These are phyloP conservation scores for Phytophthora fragariae DNA, from an alignment of 352 stramenopile species.

Conservation along the genomic window DNA sequence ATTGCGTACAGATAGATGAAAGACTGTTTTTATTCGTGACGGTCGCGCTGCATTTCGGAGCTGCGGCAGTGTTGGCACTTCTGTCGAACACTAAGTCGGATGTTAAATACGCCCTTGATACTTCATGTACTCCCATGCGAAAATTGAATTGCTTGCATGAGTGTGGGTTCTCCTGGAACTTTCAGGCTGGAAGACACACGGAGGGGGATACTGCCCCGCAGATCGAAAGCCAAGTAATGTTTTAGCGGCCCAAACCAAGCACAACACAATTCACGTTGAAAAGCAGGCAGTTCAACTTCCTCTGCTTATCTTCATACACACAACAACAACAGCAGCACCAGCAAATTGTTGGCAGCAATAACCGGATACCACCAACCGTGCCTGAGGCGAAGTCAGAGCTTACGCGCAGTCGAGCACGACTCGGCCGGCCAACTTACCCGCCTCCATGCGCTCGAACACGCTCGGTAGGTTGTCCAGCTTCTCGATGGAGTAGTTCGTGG, in stretches of 20 bases:
- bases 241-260: not conserved
- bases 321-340: not conserved
- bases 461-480: slow-evolving; percentile 42
- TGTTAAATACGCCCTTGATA: not conserved
- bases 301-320: not conserved
- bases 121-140: not conserved
- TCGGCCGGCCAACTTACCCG: slow-evolving; percentile 47
- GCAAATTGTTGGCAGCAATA: not conserved
- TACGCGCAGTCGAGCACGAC: slow-evolving; percentile 64
- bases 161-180: slow-evolving; percentile 16
- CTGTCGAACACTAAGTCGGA: slow-evolving; percentile 20
- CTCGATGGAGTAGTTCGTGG: slow-evolving; percentile 49
- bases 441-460: slow-evolving; percentile 58
- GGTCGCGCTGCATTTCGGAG: slow-evolving; percentile 48
- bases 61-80: slow-evolving; percentile 37
- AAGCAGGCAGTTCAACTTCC: not conserved
- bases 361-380: not conserved
- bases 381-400: slow-evolving; percentile 2
- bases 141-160: slow-evolving; percentile 24
- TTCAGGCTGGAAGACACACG: slow-evolving; percentile 5
- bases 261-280: not conserved
- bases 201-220: slow-evolving; percentile 13
- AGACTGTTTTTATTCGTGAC: slow-evolving; percentile 33
- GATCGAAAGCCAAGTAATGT: slow-evolving; percentile 29
- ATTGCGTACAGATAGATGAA: no score